Conservation (phyloP, 2,329 filamentous ascomycete species). For the Herpomyces periplanetae region DNA sequence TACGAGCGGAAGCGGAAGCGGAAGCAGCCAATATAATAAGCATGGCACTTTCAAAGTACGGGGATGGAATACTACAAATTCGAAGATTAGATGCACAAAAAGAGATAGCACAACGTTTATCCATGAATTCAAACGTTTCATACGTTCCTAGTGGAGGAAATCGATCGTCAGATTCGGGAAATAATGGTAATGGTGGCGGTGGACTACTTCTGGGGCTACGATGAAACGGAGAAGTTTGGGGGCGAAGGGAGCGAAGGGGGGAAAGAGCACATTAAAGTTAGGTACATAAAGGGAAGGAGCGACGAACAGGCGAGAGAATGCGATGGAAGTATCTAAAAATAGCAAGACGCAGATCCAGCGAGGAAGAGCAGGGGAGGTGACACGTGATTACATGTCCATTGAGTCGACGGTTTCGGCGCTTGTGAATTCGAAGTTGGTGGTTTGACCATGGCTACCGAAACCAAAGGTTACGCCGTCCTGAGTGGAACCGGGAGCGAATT, state of each 20-base stretch:
- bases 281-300: too few relatives aligned
- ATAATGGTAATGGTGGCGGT: constrained; percentile 14
- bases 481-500: constrained; percentile 27
- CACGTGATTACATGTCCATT: constrained; percentile 43
- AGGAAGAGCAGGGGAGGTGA: too few relatives aligned
- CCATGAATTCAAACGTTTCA: constrained; percentile 69
- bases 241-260: too few relatives aligned
- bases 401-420: constrained; percentile 31
- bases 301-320: too few relatives aligned
- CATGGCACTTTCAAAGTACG: constrained; percentile 64
- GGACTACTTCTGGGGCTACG: constrained; percentile 26
- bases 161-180: constrained; percentile 15
- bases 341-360: too few relatives aligned
- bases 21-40: constrained; percentile 83
- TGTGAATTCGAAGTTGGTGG: constrained; percentile 64
- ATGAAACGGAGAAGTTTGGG: too few relatives aligned
- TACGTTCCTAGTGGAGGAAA: constrained; percentile 39
- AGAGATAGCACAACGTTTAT: constrained; percentile 68
- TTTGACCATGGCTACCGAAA: constrained; percentile 24
- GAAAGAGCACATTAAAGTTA: too few relatives aligned
- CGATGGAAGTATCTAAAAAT: too few relatives aligned
- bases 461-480: constrained; percentile 42
- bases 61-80: constrained; percentile 78
- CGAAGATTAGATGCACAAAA: constrained; percentile 82
- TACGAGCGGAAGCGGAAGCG: constrained; percentile 84